Evolutionary conservation across 2,329 filamentous ascomycete species (phyloP).

Genomic region (Coccinonectria pachysandricola): DNA sequence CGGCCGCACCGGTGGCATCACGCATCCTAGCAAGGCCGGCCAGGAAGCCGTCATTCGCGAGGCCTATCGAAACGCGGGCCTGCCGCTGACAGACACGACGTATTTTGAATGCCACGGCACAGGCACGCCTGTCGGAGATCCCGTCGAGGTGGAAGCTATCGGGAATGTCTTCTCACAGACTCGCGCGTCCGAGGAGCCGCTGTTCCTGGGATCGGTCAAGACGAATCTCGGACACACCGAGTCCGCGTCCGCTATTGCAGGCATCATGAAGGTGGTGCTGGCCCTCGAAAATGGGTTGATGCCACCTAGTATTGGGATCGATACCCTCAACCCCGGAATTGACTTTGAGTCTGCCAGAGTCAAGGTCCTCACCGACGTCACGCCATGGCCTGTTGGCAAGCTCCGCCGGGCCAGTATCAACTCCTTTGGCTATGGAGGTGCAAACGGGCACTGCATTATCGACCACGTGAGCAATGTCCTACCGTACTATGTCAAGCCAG

Average conservation of each 20-base stretch:
- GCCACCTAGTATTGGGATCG: slow-evolving; percentile 15
- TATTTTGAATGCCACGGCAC: slow-evolving; percentile 19
- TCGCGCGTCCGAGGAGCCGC: neutral
- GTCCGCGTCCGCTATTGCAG: slow-evolving; percentile 13
- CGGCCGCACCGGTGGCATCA: slow-evolving; percentile 15
- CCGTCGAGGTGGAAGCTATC: slow-evolving; percentile 21
- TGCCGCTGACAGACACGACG: slow-evolving; percentile 9
- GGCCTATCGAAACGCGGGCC: slow-evolving; percentile 7
- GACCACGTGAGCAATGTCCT: no score
- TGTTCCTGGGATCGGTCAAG: slow-evolving; percentile 34
- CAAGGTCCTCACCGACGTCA: slow-evolving; percentile 9
- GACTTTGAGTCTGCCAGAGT: slow-evolving; percentile 15
- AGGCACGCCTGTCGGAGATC: slow-evolving; percentile 30
- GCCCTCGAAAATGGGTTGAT: slow-evolving; percentile 13
- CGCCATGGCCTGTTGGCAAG: slow-evolving; percentile 4
- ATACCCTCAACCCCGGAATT: slow-evolving; percentile 14
- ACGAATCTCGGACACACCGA: slow-evolving; percentile 27
- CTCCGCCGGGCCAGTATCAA: slow-evolving; percentile 14
- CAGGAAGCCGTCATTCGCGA: slow-evolving; percentile 10
- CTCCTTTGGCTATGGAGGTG: slow-evolving; percentile 20
- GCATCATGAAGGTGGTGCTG: slow-evolving; percentile 17
- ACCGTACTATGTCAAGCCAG: no score
- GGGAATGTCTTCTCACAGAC: neutral
- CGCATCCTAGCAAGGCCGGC: slow-evolving; percentile 10
- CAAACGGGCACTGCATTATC: slow-evolving; percentile 17